Evolutionary conservation across 805 yeast species (phyloP), one percentile per base, ranked within the genome.

Genomic region (Zygosaccharomyces gambellarensis): DNA sequence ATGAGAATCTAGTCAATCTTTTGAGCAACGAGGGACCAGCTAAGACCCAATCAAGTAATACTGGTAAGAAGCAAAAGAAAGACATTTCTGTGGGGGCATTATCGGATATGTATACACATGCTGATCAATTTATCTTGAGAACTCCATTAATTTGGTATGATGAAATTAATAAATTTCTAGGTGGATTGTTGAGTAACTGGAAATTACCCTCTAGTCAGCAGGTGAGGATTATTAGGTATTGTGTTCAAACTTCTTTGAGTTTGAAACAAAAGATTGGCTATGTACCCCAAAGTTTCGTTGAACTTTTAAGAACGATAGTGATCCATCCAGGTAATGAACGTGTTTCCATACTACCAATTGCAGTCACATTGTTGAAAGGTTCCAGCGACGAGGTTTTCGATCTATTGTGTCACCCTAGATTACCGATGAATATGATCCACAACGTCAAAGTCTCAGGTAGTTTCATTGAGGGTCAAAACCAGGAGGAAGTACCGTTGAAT

Each of bases 261-360:
- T 67, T 68, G 47, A 43, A 63, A 45, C 52, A 63, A 14, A 17
- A 60, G 34, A 49, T 60, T 19, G 68, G 71, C 12, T 21, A 54
- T 43, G 58, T 73, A 39, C 62, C 66, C 22, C 27, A 45, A 0
- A 52, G 61, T 25, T 56, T 68, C 19, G 36, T 53, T 9, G 74
- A 73, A 21, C 62, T 82, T 22, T 68, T 87, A 31, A 74, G 81
- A 44, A 65, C 75, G 3, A 67, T 86, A n/a, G 78, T 87, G 2
- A 57, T 87, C 36, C 80, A 77, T 61, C 96, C 96, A 2, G 87
- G 85, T 4, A 64, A 62, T 32, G 83, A 82, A 45, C 75, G 77
- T 36, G 76, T 78, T 38, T 82, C 89, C 11, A 73, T 87, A 28
- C 71, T 87, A 52, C 96, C 97, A 7, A 80, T 90, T 50, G 83